Percentiles rank a stretch among this genome's conserved stretches.
phyloP scores from a whole-genome alignment of 2,329 filamentous ascomycete species.

The Scedosporium minutisporum region DNA sequence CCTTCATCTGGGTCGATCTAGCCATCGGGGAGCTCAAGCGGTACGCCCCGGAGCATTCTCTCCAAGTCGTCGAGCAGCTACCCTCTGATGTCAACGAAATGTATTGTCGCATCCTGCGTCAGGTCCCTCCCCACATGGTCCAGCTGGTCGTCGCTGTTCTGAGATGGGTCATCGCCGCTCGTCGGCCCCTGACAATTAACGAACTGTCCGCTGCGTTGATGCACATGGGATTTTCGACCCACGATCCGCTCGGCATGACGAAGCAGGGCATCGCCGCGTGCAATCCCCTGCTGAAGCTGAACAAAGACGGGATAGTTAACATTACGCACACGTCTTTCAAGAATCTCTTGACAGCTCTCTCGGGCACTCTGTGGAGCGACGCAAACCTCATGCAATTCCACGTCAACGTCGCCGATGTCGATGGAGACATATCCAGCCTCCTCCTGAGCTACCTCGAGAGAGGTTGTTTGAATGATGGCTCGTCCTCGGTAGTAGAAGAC shows the following conservation, averaged over 20 bases:
- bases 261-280: background rate
- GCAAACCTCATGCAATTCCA: background rate
- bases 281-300: background rate
- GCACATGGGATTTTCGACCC: background rate
- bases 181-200: background rate
- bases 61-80: constrained; percentile 11
- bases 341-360: background rate
- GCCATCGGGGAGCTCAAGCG: constrained; percentile 13
- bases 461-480: background rate
- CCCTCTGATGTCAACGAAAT: constrained; percentile 8
- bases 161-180: background rate
- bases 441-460: background rate
- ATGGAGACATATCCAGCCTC: background rate
- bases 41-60: constrained; percentile 13
- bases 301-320: background rate
- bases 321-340: background rate
- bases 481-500: background rate
- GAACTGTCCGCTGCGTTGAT: background rate
- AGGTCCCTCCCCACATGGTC: background rate
- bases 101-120: background rate
- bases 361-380: background rate
- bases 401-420: background rate
- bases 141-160: background rate
- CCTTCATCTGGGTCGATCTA: constrained; percentile 16
- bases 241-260: background rate